Conservation (phyloP, 441 rosid genomes). For the Syzygium syzygioides region DNA sequence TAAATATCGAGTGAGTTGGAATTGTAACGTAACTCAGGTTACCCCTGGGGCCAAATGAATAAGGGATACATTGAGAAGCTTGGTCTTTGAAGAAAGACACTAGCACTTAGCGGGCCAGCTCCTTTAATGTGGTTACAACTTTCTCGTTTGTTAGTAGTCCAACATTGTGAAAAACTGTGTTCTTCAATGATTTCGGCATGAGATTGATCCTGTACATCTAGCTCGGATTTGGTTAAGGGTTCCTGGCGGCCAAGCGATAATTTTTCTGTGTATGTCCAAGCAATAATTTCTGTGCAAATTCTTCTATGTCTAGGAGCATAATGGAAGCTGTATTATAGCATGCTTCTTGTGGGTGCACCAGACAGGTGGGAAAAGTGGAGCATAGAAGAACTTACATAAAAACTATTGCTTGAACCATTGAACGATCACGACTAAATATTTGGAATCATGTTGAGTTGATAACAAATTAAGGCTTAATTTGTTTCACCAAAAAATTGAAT, state of each 20-base stretch:
- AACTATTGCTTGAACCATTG: background rate
- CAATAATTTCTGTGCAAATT: background rate
- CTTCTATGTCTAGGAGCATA: background rate
- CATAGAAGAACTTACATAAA: background rate
- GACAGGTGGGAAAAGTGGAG: background rate
- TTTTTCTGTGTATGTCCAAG: background rate
- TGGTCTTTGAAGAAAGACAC: background rate
- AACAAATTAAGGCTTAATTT: too few species aligned
- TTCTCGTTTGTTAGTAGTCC: background rate
- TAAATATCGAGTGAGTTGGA: background rate
- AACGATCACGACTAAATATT: background rate
- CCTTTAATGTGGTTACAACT: background rate
- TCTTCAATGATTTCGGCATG: background rate
- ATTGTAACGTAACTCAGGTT: background rate
- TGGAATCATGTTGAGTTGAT: background rate
- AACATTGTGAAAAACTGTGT: background rate
- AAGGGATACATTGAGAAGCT: background rate
- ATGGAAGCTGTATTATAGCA: background rate
- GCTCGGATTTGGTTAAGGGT: background rate
- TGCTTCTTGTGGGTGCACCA: background rate
- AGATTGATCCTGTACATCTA: background rate
- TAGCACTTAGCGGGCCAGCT: background rate
- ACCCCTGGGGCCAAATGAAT: background rate
- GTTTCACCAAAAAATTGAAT: too few species aligned
- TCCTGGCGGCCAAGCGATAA: background rate